Conservation (phyloP, 2,329 filamentous ascomycete genomes). For the Neophaeococcomyces aloes region DNA sequence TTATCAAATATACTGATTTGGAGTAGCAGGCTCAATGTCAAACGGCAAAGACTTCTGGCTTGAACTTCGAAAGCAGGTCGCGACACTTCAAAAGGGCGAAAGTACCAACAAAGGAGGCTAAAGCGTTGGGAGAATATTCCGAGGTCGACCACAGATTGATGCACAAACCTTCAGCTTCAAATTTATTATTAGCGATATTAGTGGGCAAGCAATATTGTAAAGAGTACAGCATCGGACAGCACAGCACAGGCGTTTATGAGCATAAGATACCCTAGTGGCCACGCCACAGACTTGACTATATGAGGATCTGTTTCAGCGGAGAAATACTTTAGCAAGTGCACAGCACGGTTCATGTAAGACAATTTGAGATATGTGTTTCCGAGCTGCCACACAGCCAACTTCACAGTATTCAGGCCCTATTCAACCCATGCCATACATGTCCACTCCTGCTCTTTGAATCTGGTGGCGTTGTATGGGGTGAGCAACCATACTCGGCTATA, state of each 20-base stretch:
- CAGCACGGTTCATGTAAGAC: no score
- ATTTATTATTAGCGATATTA: slow-evolving; percentile 11
- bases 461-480: no score
- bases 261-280: background rate
- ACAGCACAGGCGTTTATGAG: slow-evolving; percentile 5
- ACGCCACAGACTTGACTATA: background rate
- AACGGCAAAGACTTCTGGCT: slow-evolving; percentile 41
- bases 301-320: background rate
- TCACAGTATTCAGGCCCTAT: no score
- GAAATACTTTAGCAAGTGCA: background rate
- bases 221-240: background rate
- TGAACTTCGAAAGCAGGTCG: slow-evolving; percentile 39
- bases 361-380: no score
- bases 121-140: slow-evolving; percentile 5
- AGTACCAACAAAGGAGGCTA: slow-evolving; percentile 20
- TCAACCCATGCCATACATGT: no score
- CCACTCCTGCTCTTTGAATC: no score
- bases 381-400: no score
- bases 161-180: background rate
- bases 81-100: slow-evolving; percentile 28
- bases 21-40: slow-evolving; percentile 36
- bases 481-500: no score
- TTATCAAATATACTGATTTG: slow-evolving; percentile 9
- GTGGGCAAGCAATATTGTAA: background rate
- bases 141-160: no score